Base-by-base conservation (phyloP, 164 flowering plant genomes). In the Liriodendron chinense region DNA sequence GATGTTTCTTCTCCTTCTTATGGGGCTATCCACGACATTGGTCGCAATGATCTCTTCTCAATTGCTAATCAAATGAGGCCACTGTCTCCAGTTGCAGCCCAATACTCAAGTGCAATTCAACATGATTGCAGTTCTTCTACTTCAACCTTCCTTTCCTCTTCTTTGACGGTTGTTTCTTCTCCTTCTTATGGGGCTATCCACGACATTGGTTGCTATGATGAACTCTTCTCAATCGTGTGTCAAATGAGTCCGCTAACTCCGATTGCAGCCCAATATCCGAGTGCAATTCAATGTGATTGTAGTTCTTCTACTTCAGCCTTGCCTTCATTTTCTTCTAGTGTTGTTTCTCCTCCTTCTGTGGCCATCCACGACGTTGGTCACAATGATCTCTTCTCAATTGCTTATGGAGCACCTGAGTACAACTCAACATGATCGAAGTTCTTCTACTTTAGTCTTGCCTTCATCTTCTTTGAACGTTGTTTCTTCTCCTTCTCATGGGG, bases 31-130 rank as follows among this genome's bases (percentile, higher is more conserved):
- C 13, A 59, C 2, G 71, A 70, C 47, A 72, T n/a, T 16, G 53
- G 18, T 73, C 5, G 43, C 43, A 14, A 12, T 68, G 43, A 34
- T 34, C 65, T 82, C 63, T 87, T 81, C 66, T 62, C 85, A 2
- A 68, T 86, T 68, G 79, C 91, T 22, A 75, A 69, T 70, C 89
- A 81, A 78, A 68, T 86, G 88, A 0, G 0, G 6, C 43, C 43
- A 34, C 43, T 7, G 5, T 3, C 43, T 34, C 43, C 43, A 34
- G 43, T 34, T 34, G 43, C 43, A 34, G 5, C 43, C 43, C 43
- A 34, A 34, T 34, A 34, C 5, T 7, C 43, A 34, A 34, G 43
- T 34, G 43, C 43, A 34, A 34, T 34, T 34, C 43, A 34, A 34
- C 43, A 34, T 34, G 43, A 34, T 34, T 7, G 7, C 5, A 7